Evolutionary conservation across 2,329 filamentous ascomycete genomes (phyloP), one percentile per base, ranked within the genome.

Genomic region (Apiospora sp.): DNA sequence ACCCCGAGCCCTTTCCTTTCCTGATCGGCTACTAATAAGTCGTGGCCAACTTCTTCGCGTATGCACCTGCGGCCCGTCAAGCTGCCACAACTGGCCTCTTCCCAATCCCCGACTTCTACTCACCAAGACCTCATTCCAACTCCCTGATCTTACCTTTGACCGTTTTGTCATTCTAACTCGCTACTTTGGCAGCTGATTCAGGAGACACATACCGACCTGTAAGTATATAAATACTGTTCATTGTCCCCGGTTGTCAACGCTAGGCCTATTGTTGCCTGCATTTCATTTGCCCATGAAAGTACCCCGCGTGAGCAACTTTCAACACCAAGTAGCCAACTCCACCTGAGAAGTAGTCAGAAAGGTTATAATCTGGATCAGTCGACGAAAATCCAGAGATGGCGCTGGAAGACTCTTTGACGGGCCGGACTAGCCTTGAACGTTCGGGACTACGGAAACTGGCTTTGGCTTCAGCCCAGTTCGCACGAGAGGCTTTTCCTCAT

Each of bases 181-280:
- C 70, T 74, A 74, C 73, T 74, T 74, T 71, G 44, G 19, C 67
- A 68, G 67, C 67, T 48, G 67, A 68, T 48, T 44, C 67, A 68
- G 87, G 87, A 82, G 88, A 91, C 79, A 90, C 84, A 76, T 91
- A 90, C 82, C 88, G 89, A 82, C 87, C 88, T 79, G 89, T 82
- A 75, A 82, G 79, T 81, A 46, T 48, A 64, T 34, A 46, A 27
- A 64, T 34, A 27, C 7, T 19, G 22, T 48, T 49, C 34, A 22
- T 30, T 48, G 30, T 70, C 70, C 30, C 30, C 14, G 48, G 43
- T n/a, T 27, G 41, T 37, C 34, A 37, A 27, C 46, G 30, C 16
- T 24, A 46, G 30, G 24, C 24, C 51, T 69, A 67, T 58, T 72
- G 51, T 58, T 74, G 67, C 44, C 72, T 51, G 71, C 64, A 72